Base-by-base conservation (phyloP, 306 rosid genomes). In the Datisca glomerata region DNA sequence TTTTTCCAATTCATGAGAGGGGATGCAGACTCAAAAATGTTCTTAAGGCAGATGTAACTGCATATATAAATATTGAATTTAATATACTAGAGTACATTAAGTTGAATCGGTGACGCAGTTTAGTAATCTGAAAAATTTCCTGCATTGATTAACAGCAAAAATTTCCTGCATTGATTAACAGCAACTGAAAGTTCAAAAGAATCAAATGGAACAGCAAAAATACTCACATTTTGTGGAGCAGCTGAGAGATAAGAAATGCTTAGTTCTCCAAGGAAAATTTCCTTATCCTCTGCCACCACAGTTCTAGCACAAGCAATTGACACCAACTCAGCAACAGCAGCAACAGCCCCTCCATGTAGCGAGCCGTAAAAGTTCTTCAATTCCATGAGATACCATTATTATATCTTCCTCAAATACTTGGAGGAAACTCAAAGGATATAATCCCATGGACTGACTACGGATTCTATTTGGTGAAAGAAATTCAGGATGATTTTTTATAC, bases 261-360 rank as follows among this genome's bases (percentile, higher is more conserved):
- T 15, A 56, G 60, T 36, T 73, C 80, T 37, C 76, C 80, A 6
- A 73, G 64, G 53, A 68, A 68, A 20, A 68, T 15, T 20, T 64
- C 70, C 55, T 47, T 68, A 52, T 64, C 64, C 42, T 56, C 51
- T 2, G 45, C 57, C 47, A 64, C 54, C 1, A 73, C 58, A 1
- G 80, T 73, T 53, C 58, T 64, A 4, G 75, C 76, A 53, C 73
- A 68, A 56, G 70, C 80, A 18, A 51, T 16, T 12, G 73, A 53
- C 32, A 60, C 34, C 12, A 43, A 41, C 55, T 73, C 80, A 16
- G 76, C 75, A 46, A 62, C 51, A 9, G 80, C 47, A 21, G 76
- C 73, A 33, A 64, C 12, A 38, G 62, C 65, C 49, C 76, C 80
- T 53, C 80, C 80, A 40, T 68, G 73, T 48, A 64, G 28, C 12